Evolutionary conservation across 768 basidiomycete species (phyloP).

Genomic region (Nevesoporus exiguus): DNA sequence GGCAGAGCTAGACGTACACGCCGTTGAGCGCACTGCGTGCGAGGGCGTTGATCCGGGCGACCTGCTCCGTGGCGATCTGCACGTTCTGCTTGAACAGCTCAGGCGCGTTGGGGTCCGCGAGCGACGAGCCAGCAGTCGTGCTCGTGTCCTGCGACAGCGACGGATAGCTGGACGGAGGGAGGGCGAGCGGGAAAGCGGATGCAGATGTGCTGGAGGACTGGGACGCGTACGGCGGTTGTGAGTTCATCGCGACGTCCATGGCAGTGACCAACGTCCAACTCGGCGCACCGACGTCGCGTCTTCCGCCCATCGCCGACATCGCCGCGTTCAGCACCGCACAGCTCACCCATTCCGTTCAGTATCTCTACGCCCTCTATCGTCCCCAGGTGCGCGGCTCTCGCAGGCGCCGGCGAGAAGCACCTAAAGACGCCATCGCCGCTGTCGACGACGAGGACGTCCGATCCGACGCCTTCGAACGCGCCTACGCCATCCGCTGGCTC

Average conservation of each 20-base stretch:
- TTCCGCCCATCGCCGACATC: conserved; percentile 53
- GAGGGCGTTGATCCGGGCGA: conserved; percentile 45
- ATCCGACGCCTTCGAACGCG: conserved; percentile 65
- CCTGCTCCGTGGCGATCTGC: conserved; percentile 44
- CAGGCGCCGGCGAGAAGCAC: conserved; percentile 27
- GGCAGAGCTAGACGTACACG: conserved; percentile 42
- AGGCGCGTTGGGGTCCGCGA: conserved; percentile 54
- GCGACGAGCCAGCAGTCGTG: conserved; percentile 5
- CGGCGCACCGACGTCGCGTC: conserved; percentile 45
- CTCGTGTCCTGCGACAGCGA: conserved; percentile 29
- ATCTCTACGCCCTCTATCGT: conserved; percentile 53
- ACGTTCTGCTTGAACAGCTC: conserved; percentile 61
- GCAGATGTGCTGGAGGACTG: conserved; percentile 8
- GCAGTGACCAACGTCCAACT: background rate
- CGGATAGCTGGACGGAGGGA: conserved; percentile 17
- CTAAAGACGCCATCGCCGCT: background rate
- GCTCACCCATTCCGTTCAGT: conserved; percentile 44
- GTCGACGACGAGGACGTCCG: conserved; percentile 32
- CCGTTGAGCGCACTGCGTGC: conserved; percentile 47
- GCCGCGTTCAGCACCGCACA: conserved; percentile 31
- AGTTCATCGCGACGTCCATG: conserved; percentile 6
- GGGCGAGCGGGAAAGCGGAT: conserved; percentile 16
- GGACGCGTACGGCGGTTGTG: too few relatives aligned
- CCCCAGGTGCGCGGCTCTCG: conserved; percentile 62
- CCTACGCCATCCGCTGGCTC: conserved; percentile 71